Evolutionary conservation across 805 yeast species (phyloP), one percentile per base, ranked within the genome.

Genomic region (Peterozyma xylosa): DNA sequence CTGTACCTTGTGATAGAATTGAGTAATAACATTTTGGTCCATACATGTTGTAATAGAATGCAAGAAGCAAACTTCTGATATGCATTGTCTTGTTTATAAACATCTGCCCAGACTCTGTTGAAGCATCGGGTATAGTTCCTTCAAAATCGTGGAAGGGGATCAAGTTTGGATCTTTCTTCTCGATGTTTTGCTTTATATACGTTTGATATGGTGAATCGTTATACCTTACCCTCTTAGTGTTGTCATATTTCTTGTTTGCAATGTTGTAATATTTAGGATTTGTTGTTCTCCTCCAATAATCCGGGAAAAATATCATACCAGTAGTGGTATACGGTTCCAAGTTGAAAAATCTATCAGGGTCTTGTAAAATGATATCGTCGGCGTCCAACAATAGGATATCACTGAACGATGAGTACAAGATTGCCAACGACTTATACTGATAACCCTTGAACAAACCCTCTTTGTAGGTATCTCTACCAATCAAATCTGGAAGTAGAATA

Each of bases 241-340:
- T 21, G 27, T 21, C 51, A 14, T 50, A 64, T 30, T 57, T 43
- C 11, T 71, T 58, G 1, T 74, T 80, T 0, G 83, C 80, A 48
- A 85, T 75, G 14, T 74, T 68, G 59, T 84, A 87, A 54, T 74
- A 82, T 30, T 64, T 63, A 5, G 95, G 95, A 2, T 85, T 74
- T 3, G 89, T 84, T 7, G 82, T 75, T 50, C 95, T 71, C 55
- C 76, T 74, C 89, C 93, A 85, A 58, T 78, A 86, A 62, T 86
- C 95, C 3, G 90, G 90, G 91, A 95, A 87, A 7, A 75, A 61
- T 21, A 82, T 69, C 49, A 82, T 59, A 3, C 88, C 88, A 15
- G 65, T 57, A 5, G 70, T 58, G 17, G 51, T 50, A 56, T 71
- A 82, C 4, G 84, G 77, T 42, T 73, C 71, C 14, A 69, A 59